Evolutionary conservation across 352 stramenopile genomes (phyloP), one percentile per base, ranked within the genome.

Genomic region (Globisporangium acanthophoron): DNA sequence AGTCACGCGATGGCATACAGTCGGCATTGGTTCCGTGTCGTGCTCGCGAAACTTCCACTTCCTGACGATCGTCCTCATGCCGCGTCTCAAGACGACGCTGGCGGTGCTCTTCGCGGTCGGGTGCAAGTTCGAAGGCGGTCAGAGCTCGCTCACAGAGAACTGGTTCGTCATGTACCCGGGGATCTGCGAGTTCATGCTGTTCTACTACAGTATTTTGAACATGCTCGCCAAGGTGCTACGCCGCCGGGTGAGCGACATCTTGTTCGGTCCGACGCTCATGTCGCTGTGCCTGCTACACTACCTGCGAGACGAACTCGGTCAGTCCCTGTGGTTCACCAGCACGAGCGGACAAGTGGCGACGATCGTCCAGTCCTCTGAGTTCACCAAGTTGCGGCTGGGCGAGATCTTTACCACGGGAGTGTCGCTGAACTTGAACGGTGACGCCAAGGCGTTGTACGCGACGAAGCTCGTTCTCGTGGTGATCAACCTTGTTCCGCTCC

Each of bases 151-250:
- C 18, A 27, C 49, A 2, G 43, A 66, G 18, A 56, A 66, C 24
- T 69, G 65, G 65, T 72, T 67, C 29, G 54, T 69, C 15, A 62
- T 72, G 33, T 72, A 72, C 41, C 56, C 65, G 48, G 52, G 61
- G 4, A 62, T 66, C 8, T 49, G 37, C 12, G 65, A 67, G 46
- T 52, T 72, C 44, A 56, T 64, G 47, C 29, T 72, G 3, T 61
- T 69, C 29, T 56, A 48, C 37, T 72, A 69, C 65, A 66, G 65
- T 39, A 20, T 72, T 21, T 31, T 72, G 13, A 69, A 72, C 54
- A 53, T 62, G 20, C n/a, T 55, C 21, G 58, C 52, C n/a, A 63
- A 62, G 16, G 39, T 64, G 21, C 46, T 64, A n/a, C 58, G 45
- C 1, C 61, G 61, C 6, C 65, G 65, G 15, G 29, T 57, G n/a